A percentile compares a stretch with the other conserved stretches of the same genome.
Evolutionary conservation across 2,329 filamentous ascomycete genomes (phyloP).

Genomic region (Teratosphaeria pseudoeucalypti): DNA sequence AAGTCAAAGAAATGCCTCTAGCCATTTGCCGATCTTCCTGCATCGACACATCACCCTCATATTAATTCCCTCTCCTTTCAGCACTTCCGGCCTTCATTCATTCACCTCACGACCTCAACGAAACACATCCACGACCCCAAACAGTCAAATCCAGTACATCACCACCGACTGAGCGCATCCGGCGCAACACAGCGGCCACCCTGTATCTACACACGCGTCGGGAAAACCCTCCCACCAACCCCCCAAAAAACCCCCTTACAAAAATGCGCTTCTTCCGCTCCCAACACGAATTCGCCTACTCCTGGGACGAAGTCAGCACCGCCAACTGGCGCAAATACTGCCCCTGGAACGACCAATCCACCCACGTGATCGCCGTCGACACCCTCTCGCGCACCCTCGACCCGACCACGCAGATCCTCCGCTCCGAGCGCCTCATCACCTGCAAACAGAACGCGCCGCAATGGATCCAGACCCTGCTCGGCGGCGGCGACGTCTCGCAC

Average conservation of each 20-base stretch:
- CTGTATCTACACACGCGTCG: neutral
- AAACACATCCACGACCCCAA: neutral
- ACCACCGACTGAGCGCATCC: neutral
- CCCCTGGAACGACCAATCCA: conserved; percentile 95
- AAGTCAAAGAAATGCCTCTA: no score
- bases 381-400: conserved; percentile 67
- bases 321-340: conserved; percentile 99
- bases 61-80: neutral
- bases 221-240: neutral
- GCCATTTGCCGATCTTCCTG: no score
- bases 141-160: neutral
- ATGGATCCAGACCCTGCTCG: conserved; percentile 72
- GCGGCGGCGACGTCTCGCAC: conserved; percentile 68
- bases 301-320: conserved; percentile 94
- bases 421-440: conserved; percentile 59
- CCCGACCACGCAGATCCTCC: conserved; percentile 54
- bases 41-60: neutral
- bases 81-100: neutral
- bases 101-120: neutral
- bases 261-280: conserved; percentile 93
- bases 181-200: neutral
- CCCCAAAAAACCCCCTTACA: neutral
- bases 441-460: conserved; percentile 60
- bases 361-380: conserved; percentile 91
- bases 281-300: conserved; percentile 85